Evolutionary conservation across 106 monocot genomes (phyloP), one percentile per base, ranked within the genome.

Genomic region (Dioscorea alata): DNA sequence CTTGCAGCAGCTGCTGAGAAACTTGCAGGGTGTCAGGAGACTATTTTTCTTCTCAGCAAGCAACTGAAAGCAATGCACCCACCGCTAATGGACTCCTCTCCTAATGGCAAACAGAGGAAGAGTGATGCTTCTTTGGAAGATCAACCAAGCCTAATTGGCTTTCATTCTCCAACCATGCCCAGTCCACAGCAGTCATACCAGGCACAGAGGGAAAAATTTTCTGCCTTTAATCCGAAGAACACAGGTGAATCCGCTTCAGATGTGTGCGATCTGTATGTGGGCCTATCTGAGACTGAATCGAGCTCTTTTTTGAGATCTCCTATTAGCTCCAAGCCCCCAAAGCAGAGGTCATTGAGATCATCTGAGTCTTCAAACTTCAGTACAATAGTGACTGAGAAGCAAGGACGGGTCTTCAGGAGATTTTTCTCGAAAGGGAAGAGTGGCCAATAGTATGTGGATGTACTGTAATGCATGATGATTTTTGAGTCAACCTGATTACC

Each of bases 1-100:
- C 86, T 97, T 59, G 78, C 96, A 65, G 79, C 92, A n/a, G 89
- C 96, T 70, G 79, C 96, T 49, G 92, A 97, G 50, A 97, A 92
- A 74, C 91, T 97, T 23, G 92, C 92, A 8, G 89, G 78, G 49
- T 97, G 96, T 75, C 96, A 97, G 65, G 92, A 97, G 71, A 89
- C 96, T 13, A 97, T 97, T 67, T 23, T 84, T 56, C 82, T 97
- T 69, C 88, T 97, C 12, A 80, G 91, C 49, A 84, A 74, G 65
- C 92, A 97, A 71, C 69, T 97, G 49, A 89, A 84, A 61, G 21
- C 86, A 15, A 12, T 97, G 64, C 84, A 75, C 32, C 78, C 91
- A 34, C 82, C 84, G 49, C 54, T 65, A 7, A 19, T 59, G 1
- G 23, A 51, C 19, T 49, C 75, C 48, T 82, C 56, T 10, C 78